A percentile compares a stretch with the other conserved stretches of the same genome.
These are phyloP conservation scores for Capronia coronata DNA, from an alignment of 2,329 filamentous ascomycete species.

Conservation along the genomic window DNA sequence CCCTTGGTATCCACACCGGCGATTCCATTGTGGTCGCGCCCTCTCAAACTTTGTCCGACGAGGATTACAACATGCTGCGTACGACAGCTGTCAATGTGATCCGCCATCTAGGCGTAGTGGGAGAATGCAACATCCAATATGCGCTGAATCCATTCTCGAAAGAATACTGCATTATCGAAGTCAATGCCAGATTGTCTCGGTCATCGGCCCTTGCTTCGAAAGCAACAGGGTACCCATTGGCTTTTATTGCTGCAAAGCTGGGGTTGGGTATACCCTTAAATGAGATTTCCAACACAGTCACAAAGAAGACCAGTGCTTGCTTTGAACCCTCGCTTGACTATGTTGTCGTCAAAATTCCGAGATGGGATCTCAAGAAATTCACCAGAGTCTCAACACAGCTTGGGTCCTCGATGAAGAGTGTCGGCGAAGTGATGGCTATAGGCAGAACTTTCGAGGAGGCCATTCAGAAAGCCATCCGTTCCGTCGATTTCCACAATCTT, in stretches of 20 bases:
- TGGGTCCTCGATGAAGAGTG: conserved; percentile 98
- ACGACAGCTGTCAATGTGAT: conserved; percentile 97
- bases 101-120: conserved; percentile 90
- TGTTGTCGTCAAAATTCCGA: conserved; percentile 95
- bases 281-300: conserved; percentile 93
- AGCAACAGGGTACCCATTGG: conserved; percentile 90
- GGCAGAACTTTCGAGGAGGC: conserved; percentile 95
- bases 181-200: conserved; percentile 91
- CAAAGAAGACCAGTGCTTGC: conserved; percentile 90
- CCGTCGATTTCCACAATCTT: conserved; percentile 90
- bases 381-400: conserved; percentile 91
- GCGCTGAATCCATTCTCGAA: conserved; percentile 89
- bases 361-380: conserved; percentile 99
- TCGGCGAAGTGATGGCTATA: conserved; percentile 98
- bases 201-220: conserved; percentile 95
- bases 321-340: conserved; percentile 98
- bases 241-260: conserved; percentile 94
- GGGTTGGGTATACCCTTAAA: conserved; percentile 92
- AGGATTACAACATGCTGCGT: conserved; percentile 98
- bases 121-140: conserved; percentile 99
- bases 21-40: conserved; percentile 97
- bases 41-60: conserved; percentile 91
- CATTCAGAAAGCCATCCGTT: conserved; percentile 94
- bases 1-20: conserved; percentile 93
- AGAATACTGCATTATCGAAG: conserved; percentile 98